These are phyloP conservation scores for Ilyonectria robusta DNA, from an alignment of 2,329 filamentous ascomycete genomes.

Conservation along the genomic window DNA sequence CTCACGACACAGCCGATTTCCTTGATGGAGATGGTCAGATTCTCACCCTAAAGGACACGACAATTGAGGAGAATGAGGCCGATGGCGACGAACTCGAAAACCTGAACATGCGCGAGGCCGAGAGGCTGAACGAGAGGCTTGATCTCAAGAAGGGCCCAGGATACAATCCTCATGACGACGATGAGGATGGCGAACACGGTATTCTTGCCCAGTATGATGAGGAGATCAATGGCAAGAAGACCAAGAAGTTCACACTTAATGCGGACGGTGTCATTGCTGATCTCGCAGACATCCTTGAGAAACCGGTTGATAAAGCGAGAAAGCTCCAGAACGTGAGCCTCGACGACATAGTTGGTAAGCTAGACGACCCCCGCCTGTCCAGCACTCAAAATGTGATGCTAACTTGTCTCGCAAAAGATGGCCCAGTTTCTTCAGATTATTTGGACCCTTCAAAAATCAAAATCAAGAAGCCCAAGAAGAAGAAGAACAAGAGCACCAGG, in stretches of 20 bases:
- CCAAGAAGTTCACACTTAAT: constrained; percentile 89
- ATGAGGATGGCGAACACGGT: constrained; percentile 73
- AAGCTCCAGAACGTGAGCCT: constrained; percentile 82
- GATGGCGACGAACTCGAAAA: constrained; percentile 94
- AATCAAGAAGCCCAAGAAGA: constrained; percentile 95
- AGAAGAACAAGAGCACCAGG: constrained; percentile 83
- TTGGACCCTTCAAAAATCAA: constrained; percentile 89
- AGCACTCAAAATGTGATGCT: constrained; percentile 15
- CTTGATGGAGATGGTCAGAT: constrained; percentile 89
- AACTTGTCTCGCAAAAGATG: constrained; percentile 37
- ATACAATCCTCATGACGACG: constrained; percentile 87
- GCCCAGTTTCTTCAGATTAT: constrained; percentile 80
- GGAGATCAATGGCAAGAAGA: constrained; percentile 91
- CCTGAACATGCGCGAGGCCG: constrained; percentile 77
- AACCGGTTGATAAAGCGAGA: constrained; percentile 68
- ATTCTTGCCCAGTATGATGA: constrained; percentile 96
- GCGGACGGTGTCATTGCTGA: constrained; percentile 79
- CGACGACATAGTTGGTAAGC: constrained; percentile 78
- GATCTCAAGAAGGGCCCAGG: constrained; percentile 90
- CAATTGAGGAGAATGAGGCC: constrained; percentile 86
- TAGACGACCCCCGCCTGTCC: not conserved
- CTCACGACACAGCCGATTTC: constrained; percentile 86
- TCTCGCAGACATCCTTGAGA: constrained; percentile 68
- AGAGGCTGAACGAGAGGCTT: constrained; percentile 81
- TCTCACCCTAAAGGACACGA: constrained; percentile 93